A percentile compares a stretch with the other conserved stretches of the same genome.
phyloP scores from a whole-genome alignment of 179 eudicot genomes.

The Drosera spatulata region DNA sequence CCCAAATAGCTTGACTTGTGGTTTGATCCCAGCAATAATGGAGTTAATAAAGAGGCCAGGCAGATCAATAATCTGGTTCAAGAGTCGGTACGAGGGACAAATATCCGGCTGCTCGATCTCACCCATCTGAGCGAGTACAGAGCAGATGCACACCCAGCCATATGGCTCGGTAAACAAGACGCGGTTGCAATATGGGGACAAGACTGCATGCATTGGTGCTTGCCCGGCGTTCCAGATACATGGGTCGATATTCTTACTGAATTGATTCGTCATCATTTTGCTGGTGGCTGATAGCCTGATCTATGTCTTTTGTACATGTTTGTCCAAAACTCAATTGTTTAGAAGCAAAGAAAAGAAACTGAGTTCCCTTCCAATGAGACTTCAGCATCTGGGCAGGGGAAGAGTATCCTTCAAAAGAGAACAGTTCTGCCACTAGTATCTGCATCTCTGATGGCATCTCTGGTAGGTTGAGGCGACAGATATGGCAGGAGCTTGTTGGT shows the following conservation, averaged over 20 bases:
- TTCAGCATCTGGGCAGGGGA: too few relatives aligned
- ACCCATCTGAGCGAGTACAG: conserved; percentile 81
- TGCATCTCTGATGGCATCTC: too few relatives aligned
- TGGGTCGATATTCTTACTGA: conserved; percentile 80
- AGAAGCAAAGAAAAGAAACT: too few relatives aligned
- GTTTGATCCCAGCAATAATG: conserved; percentile 82
- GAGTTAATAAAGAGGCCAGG: conserved; percentile 93
- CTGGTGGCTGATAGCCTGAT: conserved; percentile 2
- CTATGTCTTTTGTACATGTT: too few relatives aligned
- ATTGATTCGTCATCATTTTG: conserved; percentile 33
- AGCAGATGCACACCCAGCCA: conserved; percentile 94
- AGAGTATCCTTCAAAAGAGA: too few relatives aligned
- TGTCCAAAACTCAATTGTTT: too few relatives aligned
- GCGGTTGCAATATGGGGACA: conserved; percentile 94
- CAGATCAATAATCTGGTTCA: conserved; percentile 46
- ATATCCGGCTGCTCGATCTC: conserved; percentile 50
- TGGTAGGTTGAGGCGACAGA: too few relatives aligned
- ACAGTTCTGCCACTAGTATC: too few relatives aligned
- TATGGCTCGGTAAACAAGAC: conserved; percentile 89
- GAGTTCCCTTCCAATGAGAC: too few relatives aligned
- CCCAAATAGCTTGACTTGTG: conserved; percentile 77
- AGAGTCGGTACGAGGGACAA: conserved; percentile 41
- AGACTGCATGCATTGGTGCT: conserved; percentile 98
- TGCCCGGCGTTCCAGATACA: conserved; percentile 93
- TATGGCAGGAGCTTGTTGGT: too few relatives aligned